Conservation (phyloP, 2,329 filamentous ascomycete species). For the Phyllosticta capitalensis region DNA sequence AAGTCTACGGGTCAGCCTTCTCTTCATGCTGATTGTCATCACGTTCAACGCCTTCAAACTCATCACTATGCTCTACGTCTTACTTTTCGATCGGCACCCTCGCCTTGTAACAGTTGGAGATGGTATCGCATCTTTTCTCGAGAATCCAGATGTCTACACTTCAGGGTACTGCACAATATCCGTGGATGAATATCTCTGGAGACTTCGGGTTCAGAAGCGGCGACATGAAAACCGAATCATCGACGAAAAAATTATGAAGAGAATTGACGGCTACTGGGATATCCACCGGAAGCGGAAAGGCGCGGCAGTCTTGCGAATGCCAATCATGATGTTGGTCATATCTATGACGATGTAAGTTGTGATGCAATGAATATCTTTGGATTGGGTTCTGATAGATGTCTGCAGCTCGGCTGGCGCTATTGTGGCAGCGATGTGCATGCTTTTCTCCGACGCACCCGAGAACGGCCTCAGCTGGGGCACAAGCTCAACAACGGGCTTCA, state of each 20-base stretch:
- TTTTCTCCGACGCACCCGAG: not conserved
- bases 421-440: not conserved
- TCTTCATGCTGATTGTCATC: not conserved
- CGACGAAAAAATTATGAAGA: not conserved
- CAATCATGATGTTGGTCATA: too few relatives aligned
- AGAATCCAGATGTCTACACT: slow-evolving; percentile 11
- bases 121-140: slow-evolving; percentile 17
- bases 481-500: not conserved
- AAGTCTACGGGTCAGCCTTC: too few relatives aligned
- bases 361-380: too few relatives aligned
- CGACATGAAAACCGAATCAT: not conserved
- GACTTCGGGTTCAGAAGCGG: too few relatives aligned
- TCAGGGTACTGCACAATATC: too few relatives aligned
- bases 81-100: slow-evolving; percentile 7
- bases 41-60: not conserved
- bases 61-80: not conserved
- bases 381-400: too few relatives aligned
- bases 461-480: not conserved
- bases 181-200: too few relatives aligned
- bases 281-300: too few relatives aligned
- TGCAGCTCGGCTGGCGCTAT: not conserved
- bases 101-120: slow-evolving; percentile 19
- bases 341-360: too few relatives aligned
- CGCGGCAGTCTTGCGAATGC: not conserved
- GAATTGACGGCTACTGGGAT: too few relatives aligned